phyloP scores from a whole-genome alignment of 148 eudicot species.

The Rhododendron kiyosumense region DNA sequence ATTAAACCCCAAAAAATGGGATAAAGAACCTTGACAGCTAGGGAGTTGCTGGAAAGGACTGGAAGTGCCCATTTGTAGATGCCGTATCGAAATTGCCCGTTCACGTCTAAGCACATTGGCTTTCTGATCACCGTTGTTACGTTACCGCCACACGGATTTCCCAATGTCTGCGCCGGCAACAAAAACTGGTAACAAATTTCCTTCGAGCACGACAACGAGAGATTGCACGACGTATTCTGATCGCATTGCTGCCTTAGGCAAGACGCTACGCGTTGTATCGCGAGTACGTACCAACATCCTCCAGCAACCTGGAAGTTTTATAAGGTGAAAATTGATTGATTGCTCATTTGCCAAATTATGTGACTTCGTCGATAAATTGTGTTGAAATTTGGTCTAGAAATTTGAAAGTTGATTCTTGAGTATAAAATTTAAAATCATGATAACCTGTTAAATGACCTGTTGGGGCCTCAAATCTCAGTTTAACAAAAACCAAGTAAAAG shows the following conservation, averaged over 20 bases:
- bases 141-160: slow-evolving; percentile 42
- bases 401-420: neutral
- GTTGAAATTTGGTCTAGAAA: neutral
- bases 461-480: no score
- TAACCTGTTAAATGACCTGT: no score
- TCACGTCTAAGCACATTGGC: slow-evolving; percentile 54
- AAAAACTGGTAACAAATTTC: slow-evolving; percentile 56
- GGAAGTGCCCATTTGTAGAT: slow-evolving; percentile 76
- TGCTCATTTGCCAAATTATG: neutral
- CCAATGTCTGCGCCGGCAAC: slow-evolving; percentile 17
- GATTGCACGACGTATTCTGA: slow-evolving; percentile 28
- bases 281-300: slow-evolving; percentile 93
- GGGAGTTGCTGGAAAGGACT: slow-evolving; percentile 63
- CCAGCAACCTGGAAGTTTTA: slow-evolving; percentile 57
- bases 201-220: slow-evolving; percentile 61
- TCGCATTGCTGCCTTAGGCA: slow-evolving; percentile 71
- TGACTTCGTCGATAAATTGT: neutral
- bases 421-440: no score
- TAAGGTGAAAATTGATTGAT: neutral
- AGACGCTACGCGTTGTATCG: slow-evolving; percentile 76
- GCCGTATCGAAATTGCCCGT: slow-evolving; percentile 61
- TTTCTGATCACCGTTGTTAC: slow-evolving; percentile 25
- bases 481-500: neutral
- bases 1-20: slow-evolving; percentile 89
- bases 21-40: slow-evolving; percentile 69